phyloP scores from a whole-genome alignment of 352 stramenopile species.

The Thalassiosira exigua region DNA sequence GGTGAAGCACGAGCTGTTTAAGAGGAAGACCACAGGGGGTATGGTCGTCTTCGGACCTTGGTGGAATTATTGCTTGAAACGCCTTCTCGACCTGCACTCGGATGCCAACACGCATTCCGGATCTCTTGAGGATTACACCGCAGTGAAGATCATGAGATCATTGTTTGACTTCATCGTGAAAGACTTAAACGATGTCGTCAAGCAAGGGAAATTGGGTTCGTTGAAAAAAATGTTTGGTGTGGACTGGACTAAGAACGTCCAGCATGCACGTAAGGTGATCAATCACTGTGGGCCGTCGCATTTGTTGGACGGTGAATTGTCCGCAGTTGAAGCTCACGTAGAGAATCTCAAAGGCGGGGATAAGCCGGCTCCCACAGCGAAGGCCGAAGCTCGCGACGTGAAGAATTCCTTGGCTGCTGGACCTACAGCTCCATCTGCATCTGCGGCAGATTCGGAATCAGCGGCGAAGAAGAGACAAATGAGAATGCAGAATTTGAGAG shows the following conservation, averaged over 20 bases:
- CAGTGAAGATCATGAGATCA: constrained; percentile 45
- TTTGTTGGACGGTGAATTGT: constrained; percentile 39
- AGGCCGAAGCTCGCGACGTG: not conserved
- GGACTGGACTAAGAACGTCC: constrained; percentile 37
- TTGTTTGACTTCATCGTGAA: constrained; percentile 46
- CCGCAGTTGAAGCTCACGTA: constrained; percentile 35
- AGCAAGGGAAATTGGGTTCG: constrained; percentile 21
- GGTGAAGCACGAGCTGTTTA: constrained; percentile 48
- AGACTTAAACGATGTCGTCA: constrained; percentile 34
- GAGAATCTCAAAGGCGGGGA: constrained; percentile 18
- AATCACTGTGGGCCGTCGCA: constrained; percentile 15
- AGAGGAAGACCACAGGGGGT: constrained; percentile 41
- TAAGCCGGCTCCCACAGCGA: constrained; percentile 1
- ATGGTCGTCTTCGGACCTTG: constrained; percentile 52
- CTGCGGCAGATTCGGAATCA: constrained; percentile 5
- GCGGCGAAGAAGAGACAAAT: constrained; percentile 16
- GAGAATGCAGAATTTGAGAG: constrained; percentile 31
- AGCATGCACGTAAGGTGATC: constrained; percentile 39
- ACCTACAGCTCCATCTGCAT: not conserved
- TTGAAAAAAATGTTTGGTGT: constrained; percentile 47
- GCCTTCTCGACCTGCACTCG: constrained; percentile 37
- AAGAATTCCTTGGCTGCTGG: not conserved
- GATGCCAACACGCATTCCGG: constrained; percentile 3
- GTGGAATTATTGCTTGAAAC: constrained; percentile 51
- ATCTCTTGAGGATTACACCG: constrained; percentile 33